Conservation (phyloP, 176 grass and related monocot species). For the Rhynchospora pubera region DNA sequence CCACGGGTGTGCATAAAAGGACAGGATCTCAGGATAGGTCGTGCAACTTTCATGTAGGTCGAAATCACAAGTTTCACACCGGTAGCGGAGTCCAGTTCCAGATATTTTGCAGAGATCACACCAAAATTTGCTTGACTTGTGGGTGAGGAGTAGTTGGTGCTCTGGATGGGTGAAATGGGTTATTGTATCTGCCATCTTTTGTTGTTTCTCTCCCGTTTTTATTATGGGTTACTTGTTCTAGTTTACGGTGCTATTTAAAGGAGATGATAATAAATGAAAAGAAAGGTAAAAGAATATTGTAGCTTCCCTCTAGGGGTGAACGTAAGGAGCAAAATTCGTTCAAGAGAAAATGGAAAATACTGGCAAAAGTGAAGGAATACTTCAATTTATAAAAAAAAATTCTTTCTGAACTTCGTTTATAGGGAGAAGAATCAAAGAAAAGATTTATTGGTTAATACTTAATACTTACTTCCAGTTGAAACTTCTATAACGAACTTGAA, state of each 20-base stretch:
- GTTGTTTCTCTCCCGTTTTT: neutral
- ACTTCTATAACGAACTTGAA: neutral
- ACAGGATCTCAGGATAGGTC: neutral
- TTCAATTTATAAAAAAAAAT: neutral
- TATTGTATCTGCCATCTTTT: neutral
- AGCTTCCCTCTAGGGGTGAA: neutral
- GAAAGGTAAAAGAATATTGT: neutral
- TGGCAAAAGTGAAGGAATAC: neutral
- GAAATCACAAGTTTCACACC: neutral
- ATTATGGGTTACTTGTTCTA: neutral
- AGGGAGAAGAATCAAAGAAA: neutral
- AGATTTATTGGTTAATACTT: neutral
- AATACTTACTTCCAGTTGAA: neutral
- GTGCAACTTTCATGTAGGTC: conserved; percentile 12
- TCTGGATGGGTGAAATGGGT: conserved; percentile 5
- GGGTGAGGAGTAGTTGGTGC: neutral
- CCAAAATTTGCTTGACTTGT: neutral
- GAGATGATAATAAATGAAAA: neutral
- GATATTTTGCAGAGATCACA: neutral
- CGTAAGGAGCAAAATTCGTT: neutral
- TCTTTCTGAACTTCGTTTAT: too few species aligned
- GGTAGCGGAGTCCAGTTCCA: neutral
- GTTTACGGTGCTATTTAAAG: neutral
- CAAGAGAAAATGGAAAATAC: neutral
- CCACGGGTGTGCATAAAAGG: conserved; percentile 12